Percentiles rank a stretch among this genome's conserved stretches.
Evolutionary conservation across 192 early-diverging fungal species (phyloP).

Genomic region (Backusella westeae): DNA sequence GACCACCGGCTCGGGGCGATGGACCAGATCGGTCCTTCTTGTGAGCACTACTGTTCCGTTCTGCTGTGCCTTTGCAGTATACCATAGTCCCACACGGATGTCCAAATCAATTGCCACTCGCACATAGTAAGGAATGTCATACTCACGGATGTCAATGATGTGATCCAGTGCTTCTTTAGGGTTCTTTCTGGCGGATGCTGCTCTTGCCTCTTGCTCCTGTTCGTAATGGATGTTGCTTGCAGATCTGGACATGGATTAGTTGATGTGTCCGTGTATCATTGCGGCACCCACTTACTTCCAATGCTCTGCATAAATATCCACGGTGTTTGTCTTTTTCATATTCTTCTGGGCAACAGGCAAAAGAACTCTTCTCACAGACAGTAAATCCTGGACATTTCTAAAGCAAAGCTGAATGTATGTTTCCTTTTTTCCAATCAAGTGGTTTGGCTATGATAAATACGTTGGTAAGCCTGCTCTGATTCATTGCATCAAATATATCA

Average conservation of each 20-base stretch:
- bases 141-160: constrained; percentile 92
- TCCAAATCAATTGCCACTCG: constrained; percentile 94
- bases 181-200: constrained; percentile 35
- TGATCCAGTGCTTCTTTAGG: constrained; percentile 59
- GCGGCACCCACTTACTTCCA: constrained; percentile 41
- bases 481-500: constrained; percentile 23
- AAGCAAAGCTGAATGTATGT: constrained; percentile 79
- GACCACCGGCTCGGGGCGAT: constrained; percentile 92
- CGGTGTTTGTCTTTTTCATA: constrained; percentile 53
- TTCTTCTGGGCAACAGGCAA: constrained; percentile 72
- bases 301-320: constrained; percentile 73
- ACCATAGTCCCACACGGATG: constrained; percentile 96
- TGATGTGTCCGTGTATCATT: neutral
- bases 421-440: constrained; percentile 73
- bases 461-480: neutral
- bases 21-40: constrained; percentile 76
- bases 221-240: constrained; percentile 28
- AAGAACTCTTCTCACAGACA: constrained; percentile 69
- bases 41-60: constrained; percentile 61
- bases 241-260: constrained; percentile 10
- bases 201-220: neutral
- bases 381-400: constrained; percentile 79
- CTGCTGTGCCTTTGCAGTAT: constrained; percentile 65
- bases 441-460: constrained; percentile 68
- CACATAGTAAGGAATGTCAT: constrained; percentile 95